These are phyloP conservation scores for Aspergillus phoenicis DNA, from an alignment of 2,329 filamentous ascomycete species.

Conservation along the genomic window DNA sequence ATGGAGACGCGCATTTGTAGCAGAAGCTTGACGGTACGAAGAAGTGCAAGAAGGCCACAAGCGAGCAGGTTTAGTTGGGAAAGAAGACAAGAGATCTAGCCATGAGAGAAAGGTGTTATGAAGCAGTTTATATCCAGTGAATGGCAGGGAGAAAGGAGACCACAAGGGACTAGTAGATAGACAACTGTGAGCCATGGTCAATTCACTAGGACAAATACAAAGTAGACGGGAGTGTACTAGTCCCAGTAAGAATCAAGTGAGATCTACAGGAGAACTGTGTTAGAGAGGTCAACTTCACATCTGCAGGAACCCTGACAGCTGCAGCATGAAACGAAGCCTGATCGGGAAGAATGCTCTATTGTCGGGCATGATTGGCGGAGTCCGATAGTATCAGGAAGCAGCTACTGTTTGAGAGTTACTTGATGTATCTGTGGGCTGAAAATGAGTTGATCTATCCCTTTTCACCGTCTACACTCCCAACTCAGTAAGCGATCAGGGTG, in stretches of 20 bases:
- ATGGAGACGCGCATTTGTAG: too few species aligned
- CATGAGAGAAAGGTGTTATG: neutral
- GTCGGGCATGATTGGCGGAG: neutral
- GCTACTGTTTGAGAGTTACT: too few species aligned
- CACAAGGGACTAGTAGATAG: too few species aligned
- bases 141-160: neutral
- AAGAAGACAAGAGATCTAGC: neutral
- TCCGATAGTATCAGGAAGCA: too few species aligned
- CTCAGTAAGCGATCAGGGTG: too few species aligned
- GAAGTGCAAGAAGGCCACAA: neutral
- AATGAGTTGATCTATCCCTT: too few species aligned
- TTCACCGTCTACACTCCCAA: too few species aligned
- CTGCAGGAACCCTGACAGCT: neutral
- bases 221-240: too few species aligned
- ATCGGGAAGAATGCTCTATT: neutral
- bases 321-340: neutral
- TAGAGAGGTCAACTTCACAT: neutral
- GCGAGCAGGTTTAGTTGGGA: neutral
- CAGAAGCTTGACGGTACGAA: too few species aligned
- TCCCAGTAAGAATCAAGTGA: neutral
- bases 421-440: too few species aligned
- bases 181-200: neutral
- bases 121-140: neutral
- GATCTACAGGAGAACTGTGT: neutral
- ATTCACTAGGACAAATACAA: neutral